These are phyloP conservation scores for Beauveria brongniartii DNA, from an alignment of 2,329 filamentous ascomycete genomes.

Conservation along the genomic window DNA sequence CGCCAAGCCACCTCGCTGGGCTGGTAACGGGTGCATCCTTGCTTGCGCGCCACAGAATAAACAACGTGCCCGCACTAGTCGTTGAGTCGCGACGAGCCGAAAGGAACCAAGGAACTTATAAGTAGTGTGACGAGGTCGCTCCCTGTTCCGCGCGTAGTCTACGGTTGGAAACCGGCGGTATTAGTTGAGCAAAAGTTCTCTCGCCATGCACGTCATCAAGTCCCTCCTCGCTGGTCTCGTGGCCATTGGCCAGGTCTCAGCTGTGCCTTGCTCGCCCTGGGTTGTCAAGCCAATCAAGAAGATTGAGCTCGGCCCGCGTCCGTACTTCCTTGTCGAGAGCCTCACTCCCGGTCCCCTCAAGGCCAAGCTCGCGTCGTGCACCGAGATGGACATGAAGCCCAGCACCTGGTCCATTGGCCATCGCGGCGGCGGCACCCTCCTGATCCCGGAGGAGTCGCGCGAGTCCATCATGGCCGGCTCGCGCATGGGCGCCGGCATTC, in stretches of 20 bases:
- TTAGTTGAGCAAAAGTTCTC: background rate
- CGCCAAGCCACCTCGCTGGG: background rate
- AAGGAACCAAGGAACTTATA: background rate
- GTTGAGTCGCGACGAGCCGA: background rate
- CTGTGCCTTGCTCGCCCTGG: conserved; percentile 18
- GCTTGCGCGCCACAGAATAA: background rate
- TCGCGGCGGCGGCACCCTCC: conserved; percentile 52
- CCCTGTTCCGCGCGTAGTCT: background rate
- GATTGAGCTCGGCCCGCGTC: conserved; percentile 54
- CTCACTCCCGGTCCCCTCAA: conserved; percentile 55
- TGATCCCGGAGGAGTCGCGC: conserved; percentile 56
- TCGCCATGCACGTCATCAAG: conserved; percentile 25
- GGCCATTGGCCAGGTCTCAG: conserved; percentile 20
- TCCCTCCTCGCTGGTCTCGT: conserved; percentile 24
- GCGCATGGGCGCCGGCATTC: conserved; percentile 59
- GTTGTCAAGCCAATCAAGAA: conserved; percentile 30
- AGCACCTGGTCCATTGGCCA: conserved; percentile 54
- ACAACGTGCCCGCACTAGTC: background rate
- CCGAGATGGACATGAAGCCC: conserved; percentile 42
- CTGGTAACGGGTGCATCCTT: background rate
- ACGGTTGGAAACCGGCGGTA: background rate
- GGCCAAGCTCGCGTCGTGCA: conserved; percentile 49
- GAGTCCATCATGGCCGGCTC: conserved; percentile 53
- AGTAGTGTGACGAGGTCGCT: background rate
- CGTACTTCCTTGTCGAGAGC: conserved; percentile 55